A percentile compares a stretch with the other conserved stretches of the same genome.
phyloP scores from a whole-genome alignment of 371 early-diverging fungal species.

The Nematocida sp. region DNA sequence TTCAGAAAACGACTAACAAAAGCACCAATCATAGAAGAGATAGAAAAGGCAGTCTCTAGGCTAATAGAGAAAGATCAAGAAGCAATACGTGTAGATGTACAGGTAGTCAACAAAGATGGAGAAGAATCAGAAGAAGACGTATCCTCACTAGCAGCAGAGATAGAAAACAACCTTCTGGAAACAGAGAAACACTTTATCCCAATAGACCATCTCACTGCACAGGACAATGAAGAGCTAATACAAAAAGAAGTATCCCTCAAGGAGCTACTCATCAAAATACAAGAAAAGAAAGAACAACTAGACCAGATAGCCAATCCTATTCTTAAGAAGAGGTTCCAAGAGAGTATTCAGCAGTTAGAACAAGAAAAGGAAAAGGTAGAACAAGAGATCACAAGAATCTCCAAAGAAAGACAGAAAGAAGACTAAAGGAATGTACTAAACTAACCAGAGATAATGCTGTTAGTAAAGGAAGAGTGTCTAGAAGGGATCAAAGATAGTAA shows the following conservation, averaged over 20 bases:
- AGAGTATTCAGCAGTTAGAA: conserved; percentile 34
- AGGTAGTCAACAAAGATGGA: conserved; percentile 60
- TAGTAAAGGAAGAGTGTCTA: no score
- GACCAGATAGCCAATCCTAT: conserved; percentile 60
- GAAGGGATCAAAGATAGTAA: no score
- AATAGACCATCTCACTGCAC: not conserved
- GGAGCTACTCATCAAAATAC: conserved; percentile 5
- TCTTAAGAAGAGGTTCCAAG: conserved; percentile 60
- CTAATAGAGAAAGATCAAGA: conserved; percentile 73
- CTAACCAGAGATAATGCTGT: no score
- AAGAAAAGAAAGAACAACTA: conserved; percentile 53
- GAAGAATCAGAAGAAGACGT: conserved; percentile 59
- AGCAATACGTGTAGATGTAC: conserved; percentile 67
- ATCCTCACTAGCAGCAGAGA: conserved; percentile 48
- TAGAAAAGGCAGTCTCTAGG: conserved; percentile 77
- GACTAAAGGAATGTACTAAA: no score
- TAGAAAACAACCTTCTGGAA: conserved; percentile 47
- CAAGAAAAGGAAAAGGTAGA: conserved; percentile 51
- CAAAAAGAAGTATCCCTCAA: conserved; percentile 18
- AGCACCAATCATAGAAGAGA: conserved; percentile 72
- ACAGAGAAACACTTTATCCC: conserved; percentile 8
- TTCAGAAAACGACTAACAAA: conserved; percentile 71
- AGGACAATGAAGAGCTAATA: conserved; percentile 10
- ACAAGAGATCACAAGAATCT: conserved; percentile 16
- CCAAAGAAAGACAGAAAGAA: no score